Conservation (phyloP, 2,329 filamentous ascomycete species). For the Fusarium foetens region DNA sequence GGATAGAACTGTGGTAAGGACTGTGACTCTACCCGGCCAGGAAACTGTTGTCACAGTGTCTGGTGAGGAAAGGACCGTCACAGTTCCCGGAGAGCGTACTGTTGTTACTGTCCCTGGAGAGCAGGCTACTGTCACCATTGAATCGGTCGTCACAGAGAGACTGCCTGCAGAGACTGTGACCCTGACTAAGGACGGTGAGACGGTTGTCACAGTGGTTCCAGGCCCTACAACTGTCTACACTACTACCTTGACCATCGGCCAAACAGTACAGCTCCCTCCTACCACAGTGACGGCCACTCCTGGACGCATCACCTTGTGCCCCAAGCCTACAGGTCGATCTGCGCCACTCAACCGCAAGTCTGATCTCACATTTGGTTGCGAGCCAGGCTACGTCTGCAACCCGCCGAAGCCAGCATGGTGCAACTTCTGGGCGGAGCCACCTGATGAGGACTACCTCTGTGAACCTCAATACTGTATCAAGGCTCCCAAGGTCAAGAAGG, state of each 20-base stretch:
- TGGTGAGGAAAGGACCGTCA: conserved; percentile 39
- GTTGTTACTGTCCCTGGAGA: conserved; percentile 37
- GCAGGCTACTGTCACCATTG: conserved; percentile 43
- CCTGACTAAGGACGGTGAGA: conserved; percentile 45
- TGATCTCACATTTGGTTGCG: conserved; percentile 64
- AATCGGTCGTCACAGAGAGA: conserved; percentile 48
- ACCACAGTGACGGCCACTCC: conserved; percentile 45
- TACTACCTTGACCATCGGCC: conserved; percentile 44
- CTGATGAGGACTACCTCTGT: conserved; percentile 59
- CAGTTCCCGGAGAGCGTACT: conserved; percentile 38
- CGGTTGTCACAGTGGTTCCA: conserved; percentile 45
- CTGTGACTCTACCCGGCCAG: conserved; percentile 41
- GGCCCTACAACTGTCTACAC: conserved; percentile 45
- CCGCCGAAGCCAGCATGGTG: conserved; percentile 61
- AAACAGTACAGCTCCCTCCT: conserved; percentile 46
- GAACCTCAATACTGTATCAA: conserved; percentile 56
- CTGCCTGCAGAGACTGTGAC: conserved; percentile 47
- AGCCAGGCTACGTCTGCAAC: conserved; percentile 63
- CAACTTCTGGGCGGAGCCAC: conserved; percentile 61
- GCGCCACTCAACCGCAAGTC: conserved; percentile 50
- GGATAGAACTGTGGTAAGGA: conserved; percentile 28
- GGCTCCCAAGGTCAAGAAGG: conserved; percentile 51
- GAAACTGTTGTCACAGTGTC: conserved; percentile 37
- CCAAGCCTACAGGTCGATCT: conserved; percentile 54
- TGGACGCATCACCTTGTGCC: conserved; percentile 54